Percentiles rank a stretch among this genome's conserved stretches.
Conservation (phyloP, 2,329 filamentous ascomycete genomes). For the Paraphoma sp. region DNA sequence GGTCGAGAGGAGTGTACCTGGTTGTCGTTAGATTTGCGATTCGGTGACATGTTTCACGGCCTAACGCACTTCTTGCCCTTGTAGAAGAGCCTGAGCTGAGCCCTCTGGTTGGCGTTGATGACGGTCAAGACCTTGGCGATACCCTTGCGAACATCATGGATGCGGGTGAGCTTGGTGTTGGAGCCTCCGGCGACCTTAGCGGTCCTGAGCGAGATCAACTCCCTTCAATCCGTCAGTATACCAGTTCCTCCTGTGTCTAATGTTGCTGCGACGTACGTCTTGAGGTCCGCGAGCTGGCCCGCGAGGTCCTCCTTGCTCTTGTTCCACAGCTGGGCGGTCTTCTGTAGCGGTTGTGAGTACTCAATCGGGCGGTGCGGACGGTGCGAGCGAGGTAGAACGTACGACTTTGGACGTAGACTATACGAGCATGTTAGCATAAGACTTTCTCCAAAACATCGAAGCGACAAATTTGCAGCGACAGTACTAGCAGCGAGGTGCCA, state of each 20-base stretch:
- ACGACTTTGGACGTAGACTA: conserved; percentile 72
- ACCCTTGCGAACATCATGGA: conserved; percentile 97
- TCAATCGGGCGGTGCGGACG: conserved; percentile 34
- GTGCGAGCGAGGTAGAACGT: conserved; percentile 31
- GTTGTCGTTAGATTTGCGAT: conserved; percentile 26
- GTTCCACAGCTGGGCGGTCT: conserved; percentile 95
- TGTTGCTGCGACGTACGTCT: conserved; percentile 40
- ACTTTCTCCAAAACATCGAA: conserved; percentile 10
- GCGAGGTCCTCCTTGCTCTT: conserved; percentile 99
- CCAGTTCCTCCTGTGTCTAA: conserved; percentile 9
- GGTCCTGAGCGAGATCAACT: conserved; percentile 94
- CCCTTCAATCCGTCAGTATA: conserved; percentile 53
- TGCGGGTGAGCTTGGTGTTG: conserved; percentile 81
- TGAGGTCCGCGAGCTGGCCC: conserved; percentile 63
- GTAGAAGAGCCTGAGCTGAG: conserved; percentile 95
- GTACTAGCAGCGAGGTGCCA: conserved; percentile 21
- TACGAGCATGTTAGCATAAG: conserved; percentile 38
- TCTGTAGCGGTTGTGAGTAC: conserved; percentile 55
- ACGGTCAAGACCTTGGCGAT: conserved; percentile 98
- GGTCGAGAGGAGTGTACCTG: conserved; percentile 90
- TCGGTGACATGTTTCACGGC: not conserved
- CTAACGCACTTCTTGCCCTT: conserved; percentile 86
- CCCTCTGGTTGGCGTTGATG: conserved; percentile 99
- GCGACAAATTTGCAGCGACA: conserved; percentile 29
- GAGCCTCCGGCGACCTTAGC: conserved; percentile 96